phyloP scores from a whole-genome alignment of 2,329 filamentous ascomycete species.

The Dactylellina drechsleri region DNA sequence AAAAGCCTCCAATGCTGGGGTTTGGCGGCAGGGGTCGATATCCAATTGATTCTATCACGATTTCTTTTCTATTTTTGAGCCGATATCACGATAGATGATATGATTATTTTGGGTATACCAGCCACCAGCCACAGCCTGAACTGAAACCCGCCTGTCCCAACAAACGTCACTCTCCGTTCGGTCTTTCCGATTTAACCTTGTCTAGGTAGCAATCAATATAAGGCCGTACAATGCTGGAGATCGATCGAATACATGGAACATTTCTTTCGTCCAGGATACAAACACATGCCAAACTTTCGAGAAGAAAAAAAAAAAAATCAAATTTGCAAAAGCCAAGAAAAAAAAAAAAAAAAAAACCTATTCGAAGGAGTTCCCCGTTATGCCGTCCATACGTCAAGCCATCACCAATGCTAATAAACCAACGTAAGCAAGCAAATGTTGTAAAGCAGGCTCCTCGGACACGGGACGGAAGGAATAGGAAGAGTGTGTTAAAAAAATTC shows the following conservation, averaged over 20 bases:
- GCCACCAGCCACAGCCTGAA: too few relatives aligned
- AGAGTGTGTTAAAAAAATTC: background rate
- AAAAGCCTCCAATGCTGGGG: background rate
- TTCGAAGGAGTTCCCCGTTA: background rate
- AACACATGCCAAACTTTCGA: too few relatives aligned
- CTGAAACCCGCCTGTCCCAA: too few relatives aligned
- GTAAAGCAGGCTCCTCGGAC: slow-evolving; percentile 1
- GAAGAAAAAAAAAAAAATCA: too few relatives aligned
- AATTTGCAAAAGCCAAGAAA: too few relatives aligned
- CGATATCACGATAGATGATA: too few relatives aligned
- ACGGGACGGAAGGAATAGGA: slow-evolving; percentile 41
- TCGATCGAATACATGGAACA: too few relatives aligned
- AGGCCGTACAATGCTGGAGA: too few relatives aligned
- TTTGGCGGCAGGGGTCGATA: slow-evolving; percentile 18
- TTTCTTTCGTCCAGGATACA: too few relatives aligned
- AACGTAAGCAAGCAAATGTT: slow-evolving; percentile 5
- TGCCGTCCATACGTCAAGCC: too few relatives aligned
- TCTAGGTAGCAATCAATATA: background rate
- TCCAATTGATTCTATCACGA: slow-evolving; percentile 47
- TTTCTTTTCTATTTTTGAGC: slow-evolving; percentile 13
- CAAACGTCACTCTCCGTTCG: too few relatives aligned
- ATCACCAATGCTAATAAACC: background rate
- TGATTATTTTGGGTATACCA: background rate
- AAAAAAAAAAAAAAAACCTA: too few relatives aligned
- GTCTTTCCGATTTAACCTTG: slow-evolving; percentile 30